Conservation (phyloP, 306 rosid genomes). For the Malus orientalis region DNA sequence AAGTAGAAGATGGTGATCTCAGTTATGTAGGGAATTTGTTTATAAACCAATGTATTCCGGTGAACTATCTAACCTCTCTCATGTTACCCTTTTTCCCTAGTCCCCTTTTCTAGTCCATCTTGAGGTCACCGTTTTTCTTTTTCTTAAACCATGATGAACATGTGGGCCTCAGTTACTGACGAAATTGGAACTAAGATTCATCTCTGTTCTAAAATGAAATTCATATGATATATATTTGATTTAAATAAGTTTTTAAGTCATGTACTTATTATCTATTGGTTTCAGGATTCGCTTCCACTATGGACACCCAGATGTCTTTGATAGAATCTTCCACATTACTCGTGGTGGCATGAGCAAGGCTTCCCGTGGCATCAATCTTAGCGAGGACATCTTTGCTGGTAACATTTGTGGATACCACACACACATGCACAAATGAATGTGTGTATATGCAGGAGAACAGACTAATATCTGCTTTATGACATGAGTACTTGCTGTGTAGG, state of each 20-base stretch:
- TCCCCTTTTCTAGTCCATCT: not conserved
- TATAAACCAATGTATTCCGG: not conserved
- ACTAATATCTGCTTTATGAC: slow-evolving; percentile 2
- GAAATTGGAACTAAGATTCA: not conserved
- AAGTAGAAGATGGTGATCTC: not conserved
- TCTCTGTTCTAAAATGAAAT: not conserved
- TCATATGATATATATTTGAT: not conserved
- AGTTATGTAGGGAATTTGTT: not conserved
- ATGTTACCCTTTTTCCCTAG: not conserved
- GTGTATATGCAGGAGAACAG: not conserved
- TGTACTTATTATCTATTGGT: slow-evolving; percentile 14
- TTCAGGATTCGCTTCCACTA: slow-evolving; percentile 94
- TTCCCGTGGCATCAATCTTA: slow-evolving; percentile 85
- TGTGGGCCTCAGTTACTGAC: not conserved
- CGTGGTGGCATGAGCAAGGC: slow-evolving; percentile 99
- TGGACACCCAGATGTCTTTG: slow-evolving; percentile 98
- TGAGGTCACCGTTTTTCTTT: not conserved
- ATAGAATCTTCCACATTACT: slow-evolving; percentile 92
- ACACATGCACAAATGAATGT: not conserved
- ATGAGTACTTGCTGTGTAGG: slow-evolving; percentile 36
- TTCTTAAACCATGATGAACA: not conserved
- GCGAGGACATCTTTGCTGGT: slow-evolving; percentile 99
- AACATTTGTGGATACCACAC: slow-evolving; percentile 21
- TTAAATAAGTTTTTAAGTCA: not conserved
- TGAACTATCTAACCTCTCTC: not conserved